Evolutionary conservation across 2,329 filamentous ascomycete species (phyloP).

Genomic region (Venturia oleaginea): DNA sequence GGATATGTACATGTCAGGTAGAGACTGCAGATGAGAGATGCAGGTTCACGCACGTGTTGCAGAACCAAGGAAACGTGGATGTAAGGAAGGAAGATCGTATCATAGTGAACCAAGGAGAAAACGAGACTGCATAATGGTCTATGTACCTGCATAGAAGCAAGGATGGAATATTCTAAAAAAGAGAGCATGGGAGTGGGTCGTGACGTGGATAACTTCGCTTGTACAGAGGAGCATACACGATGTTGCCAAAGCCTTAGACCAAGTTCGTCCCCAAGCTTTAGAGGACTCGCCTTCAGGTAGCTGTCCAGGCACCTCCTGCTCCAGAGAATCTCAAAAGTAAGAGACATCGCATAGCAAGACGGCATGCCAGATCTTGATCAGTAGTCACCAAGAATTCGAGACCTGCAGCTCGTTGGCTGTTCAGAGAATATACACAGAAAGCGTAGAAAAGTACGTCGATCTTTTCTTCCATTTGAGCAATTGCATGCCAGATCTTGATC

Average conservation of each 20-base stretch:
- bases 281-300: too few relatives aligned
- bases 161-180: neutral
- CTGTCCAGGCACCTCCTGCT: too few relatives aligned
- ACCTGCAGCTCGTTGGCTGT: too few relatives aligned
- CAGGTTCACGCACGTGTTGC: neutral
- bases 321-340: too few relatives aligned
- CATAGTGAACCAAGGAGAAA: neutral
- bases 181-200: neutral
- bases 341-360: too few relatives aligned
- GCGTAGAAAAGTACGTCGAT: too few relatives aligned
- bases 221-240: neutral
- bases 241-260: neutral
- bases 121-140: neutral
- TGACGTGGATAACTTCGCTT: neutral
- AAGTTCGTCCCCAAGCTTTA: too few relatives aligned
- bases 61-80: neutral
- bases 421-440: too few relatives aligned
- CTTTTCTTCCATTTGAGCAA: too few relatives aligned
- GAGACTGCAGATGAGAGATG: neutral
- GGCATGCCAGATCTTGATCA: too few relatives aligned
- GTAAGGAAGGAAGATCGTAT: neutral
- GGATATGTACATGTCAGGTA: constrained; percentile 36
- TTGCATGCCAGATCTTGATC: too few relatives aligned
- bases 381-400: too few relatives aligned
- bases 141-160: neutral